Base-by-base conservation (phyloP, 345 rosid genomes). In the Rubroshorea leprosula region DNA sequence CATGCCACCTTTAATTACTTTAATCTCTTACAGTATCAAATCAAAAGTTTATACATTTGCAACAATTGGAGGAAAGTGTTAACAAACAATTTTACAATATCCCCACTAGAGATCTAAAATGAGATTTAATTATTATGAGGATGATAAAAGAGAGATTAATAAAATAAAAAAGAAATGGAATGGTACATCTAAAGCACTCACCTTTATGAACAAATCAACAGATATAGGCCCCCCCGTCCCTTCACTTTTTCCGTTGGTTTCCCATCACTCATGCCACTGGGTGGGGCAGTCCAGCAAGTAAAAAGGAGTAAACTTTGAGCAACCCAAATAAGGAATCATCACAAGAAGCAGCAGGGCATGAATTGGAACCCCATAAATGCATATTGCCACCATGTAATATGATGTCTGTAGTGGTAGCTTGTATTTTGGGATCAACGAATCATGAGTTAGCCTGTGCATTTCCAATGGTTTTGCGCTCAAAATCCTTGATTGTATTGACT, bases 401-500 rank as follows among this genome's bases (percentile, higher is more conserved):
- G 31, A 27, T 27, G 31, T n/a, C n/a, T n/a, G n/a, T n/a, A n/a
- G 43, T 57, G 61, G 61, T 17, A 24, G 11, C n/a, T 25, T 49
- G 38, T 13, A 44, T 11, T 17, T 18, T 14, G 19, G 17, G 25
- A 17, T 48, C 25, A 16, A 35, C 12, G 5, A 17, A 23, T 56
- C 46, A 63, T 27, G 55, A 63, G 41, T 26, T 15, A 26, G 7
- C n/a, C 14, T 38, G 58, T 22, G 59, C 59, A 49, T 55, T 55
- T 39, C 85, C 85, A 3, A 77, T 70, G 46, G 80, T 76, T 17
- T 64, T 54, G 56, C 58, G 73, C 75, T 86, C 95, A 48, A 84
- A 86, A 51, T 75, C 78, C 77, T 80, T 84, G 75, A 89, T 54
- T 23, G 73, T 70, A 1, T 62, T 62, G 17, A 60, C 78, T 10